Evolutionary conservation across 2,329 filamentous ascomycete genomes (phyloP), one percentile per base, ranked within the genome.

Genomic region (Exutisphaerella laricina): DNA sequence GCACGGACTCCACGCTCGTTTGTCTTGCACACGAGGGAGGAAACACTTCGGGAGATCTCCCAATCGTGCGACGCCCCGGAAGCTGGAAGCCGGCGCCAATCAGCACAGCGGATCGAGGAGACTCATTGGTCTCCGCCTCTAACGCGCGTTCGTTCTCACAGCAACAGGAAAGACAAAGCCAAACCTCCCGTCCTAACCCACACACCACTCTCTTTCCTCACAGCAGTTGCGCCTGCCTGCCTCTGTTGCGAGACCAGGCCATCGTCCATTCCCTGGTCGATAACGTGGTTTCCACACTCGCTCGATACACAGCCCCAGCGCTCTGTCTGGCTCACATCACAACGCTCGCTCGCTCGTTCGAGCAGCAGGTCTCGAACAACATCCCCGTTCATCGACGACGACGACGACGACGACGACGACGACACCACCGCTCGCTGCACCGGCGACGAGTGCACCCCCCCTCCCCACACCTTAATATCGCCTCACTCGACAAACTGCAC

Each of bases 81-180:
- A n/a, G n/a, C n/a, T n/a, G n/a, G n/a, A n/a, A n/a, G n/a, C n/a
- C n/a, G n/a, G n/a, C n/a, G 54, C 57, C 57, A 60, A 60, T 60
- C 55, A 59, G 43, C 23, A 14, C 17, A 20, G 41, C 25, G n/a
- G 26, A 39, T 38, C 40, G 44, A 53, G 53, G 52, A 54, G 50
- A 41, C 41, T 50, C 53, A 56, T 54, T 55, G 55, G 46, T 45
- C 16, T 20, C 39, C 33, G 47, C 48, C 45, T 43, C 47, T 50
- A 53, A 54, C 55, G 53, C 57, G 57, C 46, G 46, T 46, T 38
- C 54, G 55, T 56, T 59, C 54, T 49, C 58, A 49, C 57, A 57
- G 56, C 58, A 59, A 60, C 56, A 56, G 42, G 16, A n/a, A n/a
- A n/a, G n/a, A n/a, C n/a, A n/a, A n/a, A 21, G 16, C 6, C 14